Percentiles rank a stretch among this genome's conserved stretches.
phyloP scores from a whole-genome alignment of 176 grass and related monocot genomes.

The Otatea glauca region DNA sequence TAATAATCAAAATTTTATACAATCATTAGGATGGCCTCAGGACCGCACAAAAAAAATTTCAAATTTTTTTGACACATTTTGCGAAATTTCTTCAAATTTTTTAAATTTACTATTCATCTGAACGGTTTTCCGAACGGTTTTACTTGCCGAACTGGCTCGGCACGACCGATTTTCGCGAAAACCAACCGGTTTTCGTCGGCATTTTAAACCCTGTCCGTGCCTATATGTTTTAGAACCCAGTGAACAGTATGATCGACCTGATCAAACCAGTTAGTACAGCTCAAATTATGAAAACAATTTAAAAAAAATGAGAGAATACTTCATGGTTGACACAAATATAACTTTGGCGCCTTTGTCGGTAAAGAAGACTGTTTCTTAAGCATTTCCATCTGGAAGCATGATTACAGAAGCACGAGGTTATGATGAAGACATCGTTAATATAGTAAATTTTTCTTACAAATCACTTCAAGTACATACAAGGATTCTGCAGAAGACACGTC shows the following conservation, averaged over 20 bases:
- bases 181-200: too few species aligned
- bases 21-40: too few species aligned
- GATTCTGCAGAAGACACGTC: background rate
- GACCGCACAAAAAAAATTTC: too few species aligned
- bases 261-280: background rate
- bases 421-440: constrained; percentile 13
- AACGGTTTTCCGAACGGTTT: too few species aligned
- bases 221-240: too few species aligned
- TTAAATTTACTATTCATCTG: too few species aligned
- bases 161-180: too few species aligned
- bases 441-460: background rate
- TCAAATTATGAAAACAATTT: background rate
- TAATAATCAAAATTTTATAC: too few species aligned
- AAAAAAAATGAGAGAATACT: background rate
- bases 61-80: too few species aligned
- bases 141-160: too few species aligned
- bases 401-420: background rate
- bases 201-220: too few species aligned
- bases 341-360: background rate
- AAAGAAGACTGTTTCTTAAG: background rate
- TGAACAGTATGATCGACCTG: background rate
- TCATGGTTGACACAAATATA: background rate
- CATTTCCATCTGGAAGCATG: background rate
- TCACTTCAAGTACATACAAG: constrained; percentile 5
- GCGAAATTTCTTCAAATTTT: too few species aligned